Evolutionary conservation across 139 green algal species (phyloP).

Genomic region (Micractinium conductrix): DNA sequence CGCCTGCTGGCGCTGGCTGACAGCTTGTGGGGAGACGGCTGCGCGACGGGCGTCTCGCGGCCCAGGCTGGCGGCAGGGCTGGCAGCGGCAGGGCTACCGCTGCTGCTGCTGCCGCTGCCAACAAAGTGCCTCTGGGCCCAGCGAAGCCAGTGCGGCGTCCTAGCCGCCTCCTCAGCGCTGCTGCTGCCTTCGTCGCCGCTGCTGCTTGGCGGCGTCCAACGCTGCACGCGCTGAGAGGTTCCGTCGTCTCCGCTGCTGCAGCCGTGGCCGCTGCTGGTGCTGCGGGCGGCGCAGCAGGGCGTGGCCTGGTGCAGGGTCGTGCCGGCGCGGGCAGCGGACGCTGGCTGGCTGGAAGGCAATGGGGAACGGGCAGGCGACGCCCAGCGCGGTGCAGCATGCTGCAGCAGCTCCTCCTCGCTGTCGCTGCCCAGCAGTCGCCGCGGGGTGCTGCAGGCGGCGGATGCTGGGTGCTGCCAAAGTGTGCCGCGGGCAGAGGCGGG

Average conservation of each 20-base stretch:
- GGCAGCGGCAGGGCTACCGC: background rate
- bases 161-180: background rate
- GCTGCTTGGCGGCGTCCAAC: background rate
- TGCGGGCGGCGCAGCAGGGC: too few relatives aligned
- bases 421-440: background rate
- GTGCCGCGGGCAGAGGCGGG: background rate
- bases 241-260: background rate
- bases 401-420: background rate
- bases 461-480: too few relatives aligned
- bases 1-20: background rate
- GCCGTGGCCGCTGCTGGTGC: background rate
- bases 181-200: background rate
- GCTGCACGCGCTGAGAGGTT: background rate
- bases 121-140: too few relatives aligned
- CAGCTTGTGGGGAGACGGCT: too few relatives aligned
- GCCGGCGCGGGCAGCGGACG: background rate
- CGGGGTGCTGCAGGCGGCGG: background rate
- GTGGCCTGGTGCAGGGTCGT: too few relatives aligned
- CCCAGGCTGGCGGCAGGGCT: background rate
- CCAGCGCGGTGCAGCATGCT: background rate
- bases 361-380: background rate
- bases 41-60: too few relatives aligned
- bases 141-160: constrained; percentile 1
- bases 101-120: background rate
- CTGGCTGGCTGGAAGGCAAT: background rate